phyloP scores from a whole-genome alignment of 257 asterid species.

The Nicotiana benthamiana region DNA sequence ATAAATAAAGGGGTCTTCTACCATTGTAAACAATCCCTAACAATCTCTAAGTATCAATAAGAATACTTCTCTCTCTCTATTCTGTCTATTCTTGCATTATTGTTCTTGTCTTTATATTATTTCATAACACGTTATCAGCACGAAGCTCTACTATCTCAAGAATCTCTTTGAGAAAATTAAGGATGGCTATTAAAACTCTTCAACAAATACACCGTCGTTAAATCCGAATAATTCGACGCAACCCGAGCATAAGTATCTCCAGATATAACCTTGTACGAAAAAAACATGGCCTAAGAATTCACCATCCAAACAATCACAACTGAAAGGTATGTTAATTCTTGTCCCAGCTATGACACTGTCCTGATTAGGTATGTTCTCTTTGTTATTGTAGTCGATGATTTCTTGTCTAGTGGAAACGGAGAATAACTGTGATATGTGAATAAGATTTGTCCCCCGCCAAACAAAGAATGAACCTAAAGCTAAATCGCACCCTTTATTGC shows the following conservation, averaged over 20 bases:
- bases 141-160: no score
- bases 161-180: no score
- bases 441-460: constrained; percentile 20
- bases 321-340: constrained; percentile 55
- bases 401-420: background rate
- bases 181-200: constrained; percentile 34
- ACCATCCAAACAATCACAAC: constrained; percentile 50
- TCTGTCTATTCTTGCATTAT: no score
- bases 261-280: constrained; percentile 23
- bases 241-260: constrained; percentile 32
- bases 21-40: no score
- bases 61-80: no score
- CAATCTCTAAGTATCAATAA: no score
- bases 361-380: constrained; percentile 23
- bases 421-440: constrained; percentile 24
- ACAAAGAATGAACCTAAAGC: constrained; percentile 66
- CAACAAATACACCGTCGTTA: constrained; percentile 40
- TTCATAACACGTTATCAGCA: no score
- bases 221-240: constrained; percentile 44
- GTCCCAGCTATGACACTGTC: constrained; percentile 32
- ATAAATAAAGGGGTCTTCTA: no score
- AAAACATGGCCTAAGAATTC: constrained; percentile 38
- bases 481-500: constrained; percentile 54
- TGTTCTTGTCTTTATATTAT: no score
- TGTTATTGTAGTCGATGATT: constrained; percentile 37